These are phyloP conservation scores for Avena atlantica DNA, from an alignment of 176 grass and related monocot species.

Conservation along the genomic window DNA sequence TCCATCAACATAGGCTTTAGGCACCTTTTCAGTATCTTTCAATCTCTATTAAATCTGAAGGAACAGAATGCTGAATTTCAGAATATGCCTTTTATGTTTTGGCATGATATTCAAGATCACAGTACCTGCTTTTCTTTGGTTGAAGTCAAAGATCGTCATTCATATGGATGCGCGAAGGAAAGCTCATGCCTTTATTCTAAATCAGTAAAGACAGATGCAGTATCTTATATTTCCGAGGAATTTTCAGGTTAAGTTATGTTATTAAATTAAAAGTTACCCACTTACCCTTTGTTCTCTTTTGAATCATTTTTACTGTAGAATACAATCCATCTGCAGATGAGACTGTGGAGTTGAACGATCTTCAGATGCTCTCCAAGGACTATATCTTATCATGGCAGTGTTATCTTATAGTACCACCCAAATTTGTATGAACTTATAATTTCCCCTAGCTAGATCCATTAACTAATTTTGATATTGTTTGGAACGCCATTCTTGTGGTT, in stretches of 20 bases:
- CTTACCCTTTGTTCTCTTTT: not conserved
- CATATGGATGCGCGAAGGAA: no score
- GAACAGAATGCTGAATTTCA: no score
- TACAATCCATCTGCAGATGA: not conserved
- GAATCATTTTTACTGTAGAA: not conserved
- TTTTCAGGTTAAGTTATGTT: conserved; percentile 22
- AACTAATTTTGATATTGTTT: not conserved
- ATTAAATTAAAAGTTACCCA: not conserved
- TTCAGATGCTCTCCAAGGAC: not conserved
- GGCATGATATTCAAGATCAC: no score
- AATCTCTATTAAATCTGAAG: no score
- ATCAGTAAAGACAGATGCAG: not conserved
- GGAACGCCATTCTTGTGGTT: not conserved
- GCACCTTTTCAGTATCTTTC: no score
- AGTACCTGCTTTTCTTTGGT: no score
- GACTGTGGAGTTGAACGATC: conserved; percentile 5
- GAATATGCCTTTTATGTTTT: no score
- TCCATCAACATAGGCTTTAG: no score
- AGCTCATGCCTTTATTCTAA: no score
- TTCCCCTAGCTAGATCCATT: not conserved
- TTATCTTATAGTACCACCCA: not conserved
- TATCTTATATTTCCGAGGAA: not conserved
- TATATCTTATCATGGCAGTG: conserved; percentile 15
- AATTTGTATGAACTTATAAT: not conserved
- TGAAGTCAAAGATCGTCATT: no score